Base-by-base conservation (phyloP, 75 land plant species). In the Picea sitchensis region DNA sequence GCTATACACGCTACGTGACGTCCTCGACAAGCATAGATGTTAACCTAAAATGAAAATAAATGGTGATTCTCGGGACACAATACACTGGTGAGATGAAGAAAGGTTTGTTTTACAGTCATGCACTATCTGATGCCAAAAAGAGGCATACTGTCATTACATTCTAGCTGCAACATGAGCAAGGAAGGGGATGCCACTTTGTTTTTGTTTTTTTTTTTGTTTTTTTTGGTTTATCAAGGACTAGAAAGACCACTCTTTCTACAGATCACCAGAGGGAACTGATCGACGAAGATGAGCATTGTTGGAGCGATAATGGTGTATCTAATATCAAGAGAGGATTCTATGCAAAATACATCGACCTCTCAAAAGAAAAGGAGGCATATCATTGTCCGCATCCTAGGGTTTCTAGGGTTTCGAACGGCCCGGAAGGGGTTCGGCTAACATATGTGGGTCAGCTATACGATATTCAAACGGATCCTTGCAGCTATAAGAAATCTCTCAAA, bases 21-120 rank as follows among this genome's bases (percentile, higher is more conserved):
- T 85, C 87, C 51, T 85, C 87, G 62, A 85, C 84, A 79, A 85
- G 87, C 83, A 82, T 82, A 82, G 87, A 82, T 85, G 41, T 85
- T 34, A 85, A 85, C 75, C 73, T 85, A 65, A 84, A 84, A 74
- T 65, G 85, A n/a, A n/a, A n/a, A n/a, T n/a, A 84, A 63, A 80
- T 84, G 85, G 83, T 80, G 82, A 84, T 84, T 14, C 71, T 84
- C 15, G 85, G 85, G 78, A 80, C 85, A 69, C 83, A 80, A 56
- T 84, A 84, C 47, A 6, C 21, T 78, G 65, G 79, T 78, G 63
- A 32, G 64, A 15, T 36, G 72, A 14, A 31, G 72, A 3, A 14
- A 68, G 72, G 36, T 36, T 17, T n/a, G 0, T n/a, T 65, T 23
- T 31, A 65, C 14, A 65, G 31, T 65, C 31, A 31, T 65, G 68